Evolutionary conservation across 1,284 basidiomycete genomes (phyloP), one percentile per base, ranked within the genome.

Genomic region (Takashimella tepidaria): DNA sequence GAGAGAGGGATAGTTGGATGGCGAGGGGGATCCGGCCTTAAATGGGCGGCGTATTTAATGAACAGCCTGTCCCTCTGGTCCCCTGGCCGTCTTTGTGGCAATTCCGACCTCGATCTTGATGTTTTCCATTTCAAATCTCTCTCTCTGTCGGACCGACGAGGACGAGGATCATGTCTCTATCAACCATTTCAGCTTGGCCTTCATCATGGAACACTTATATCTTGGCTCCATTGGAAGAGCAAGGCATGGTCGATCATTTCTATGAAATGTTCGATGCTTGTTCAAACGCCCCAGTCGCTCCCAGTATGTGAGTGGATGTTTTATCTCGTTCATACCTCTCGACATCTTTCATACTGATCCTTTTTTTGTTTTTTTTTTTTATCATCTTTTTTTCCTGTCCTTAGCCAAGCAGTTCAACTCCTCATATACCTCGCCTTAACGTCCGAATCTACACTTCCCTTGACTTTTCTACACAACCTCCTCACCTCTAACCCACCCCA

Each of bases 371-470:
- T 23, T 50, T 58, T 19, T 42, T 47, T 26, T 31, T 50, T n/a
- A 26, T n/a, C 54, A 1, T 24, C 31, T 41, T 5, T 27, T 24
- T 44, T 50, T 22, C 25, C 42, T 8, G 27, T 31, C 48, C 6
- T 47, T 47, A 19, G 21, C 5, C 44, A 72, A 67, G 1, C 59
- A 63, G 26, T 69, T 24, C 67, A 69, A 42, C 46, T 68, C 22
- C 58, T 72, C 22, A 51, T 70, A 1, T 62, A 65, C 49, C 59
- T 69, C 23, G 53, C 50, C 1, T 19, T 56, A 3, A 31, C 41
- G 11, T 22, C 22, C 48, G 8, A 50, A n/a, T 41, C 49, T 16
- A 45, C 55, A n/a, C 10, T 49, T 5, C 56, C 67, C 3, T 49
- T 67, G 41, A 4, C 47, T 1, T 31, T 63, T 6, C 60, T 70